Evolutionary conservation across 2,329 filamentous ascomycete species (phyloP).

Genomic region (Pyrenophora teres): DNA sequence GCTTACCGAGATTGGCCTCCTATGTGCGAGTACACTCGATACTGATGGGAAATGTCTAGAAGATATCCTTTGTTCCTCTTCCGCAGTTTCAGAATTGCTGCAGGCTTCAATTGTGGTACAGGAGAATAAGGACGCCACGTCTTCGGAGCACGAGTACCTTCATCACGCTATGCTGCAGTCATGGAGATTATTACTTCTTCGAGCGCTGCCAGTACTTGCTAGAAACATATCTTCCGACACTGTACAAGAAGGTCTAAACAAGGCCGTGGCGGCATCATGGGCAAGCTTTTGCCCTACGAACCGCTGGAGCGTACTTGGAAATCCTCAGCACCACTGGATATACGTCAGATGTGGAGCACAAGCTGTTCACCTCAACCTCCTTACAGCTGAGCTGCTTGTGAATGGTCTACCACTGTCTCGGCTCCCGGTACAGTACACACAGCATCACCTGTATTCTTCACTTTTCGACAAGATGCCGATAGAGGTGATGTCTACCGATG

Average conservation of each 20-base stretch:
- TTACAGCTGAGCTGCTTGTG: constrained; percentile 59
- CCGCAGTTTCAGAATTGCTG: constrained; percentile 13
- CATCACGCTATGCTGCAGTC: constrained; percentile 16
- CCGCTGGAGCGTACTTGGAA: constrained; percentile 1
- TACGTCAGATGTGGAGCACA: constrained; percentile 23
- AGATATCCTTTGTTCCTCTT: constrained; percentile 26
- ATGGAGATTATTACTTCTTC: constrained; percentile 13
- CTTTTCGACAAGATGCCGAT: constrained; percentile 52
- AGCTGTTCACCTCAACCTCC: constrained; percentile 53
- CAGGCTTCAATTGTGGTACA: constrained; percentile 22
- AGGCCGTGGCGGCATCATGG: constrained; percentile 11
- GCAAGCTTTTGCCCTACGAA: constrained; percentile 1
- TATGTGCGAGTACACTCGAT: constrained; percentile 53
- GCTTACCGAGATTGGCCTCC: constrained; percentile 48
- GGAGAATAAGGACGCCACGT: constrained; percentile 8
- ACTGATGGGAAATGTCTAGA: constrained; percentile 42
- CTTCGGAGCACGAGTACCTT: constrained; percentile 9
- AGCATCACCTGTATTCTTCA: constrained; percentile 46
- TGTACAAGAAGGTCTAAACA: neutral
- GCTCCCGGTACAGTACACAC: constrained; percentile 54
- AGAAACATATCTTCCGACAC: too few species aligned
- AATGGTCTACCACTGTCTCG: constrained; percentile 56
- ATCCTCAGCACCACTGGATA: constrained; percentile 17
- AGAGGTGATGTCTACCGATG: constrained; percentile 51
- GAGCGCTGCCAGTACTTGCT: neutral